Percentiles rank a stretch among this genome's conserved stretches.
phyloP scores from a whole-genome alignment of 2,329 filamentous ascomycete species.

The Arthroderma sp. region DNA sequence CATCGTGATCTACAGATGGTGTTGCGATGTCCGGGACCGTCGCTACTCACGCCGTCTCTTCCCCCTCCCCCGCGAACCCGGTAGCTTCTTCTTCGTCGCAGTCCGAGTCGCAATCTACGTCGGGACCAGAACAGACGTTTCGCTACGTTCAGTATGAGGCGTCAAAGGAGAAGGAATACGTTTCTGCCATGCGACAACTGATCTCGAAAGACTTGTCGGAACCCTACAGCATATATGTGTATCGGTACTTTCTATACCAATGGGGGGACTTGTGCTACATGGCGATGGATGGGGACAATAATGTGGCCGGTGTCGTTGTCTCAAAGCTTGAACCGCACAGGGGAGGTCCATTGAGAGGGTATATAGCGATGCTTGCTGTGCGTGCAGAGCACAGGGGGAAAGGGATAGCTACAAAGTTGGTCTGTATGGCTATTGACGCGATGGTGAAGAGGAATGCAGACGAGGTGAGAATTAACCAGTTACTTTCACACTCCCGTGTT shows the following conservation, averaged over 20 bases:
- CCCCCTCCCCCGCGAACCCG: slow-evolving; percentile 3
- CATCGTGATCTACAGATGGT: too few relatives aligned
- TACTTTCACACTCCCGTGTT: background rate
- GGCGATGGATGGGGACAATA: slow-evolving; percentile 40
- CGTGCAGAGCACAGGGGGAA: slow-evolving; percentile 63
- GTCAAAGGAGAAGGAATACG: slow-evolving; percentile 49
- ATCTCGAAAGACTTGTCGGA: slow-evolving; percentile 96
- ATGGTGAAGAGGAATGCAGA: slow-evolving; percentile 78
- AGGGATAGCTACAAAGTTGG: slow-evolving; percentile 77
- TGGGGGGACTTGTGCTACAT: slow-evolving; percentile 97
- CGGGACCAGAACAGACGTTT: slow-evolving; percentile 14
- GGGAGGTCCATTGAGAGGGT: slow-evolving; percentile 74
- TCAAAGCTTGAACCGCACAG: slow-evolving; percentile 88
- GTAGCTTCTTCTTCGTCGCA: too few relatives aligned
- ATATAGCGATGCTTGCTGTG: slow-evolving; percentile 98
- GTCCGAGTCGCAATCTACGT: slow-evolving; percentile 10
- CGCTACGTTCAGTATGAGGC: slow-evolving; percentile 48
- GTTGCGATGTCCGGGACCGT: background rate
- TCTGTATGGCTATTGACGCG: slow-evolving; percentile 78
- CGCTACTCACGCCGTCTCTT: slow-evolving; percentile 1
- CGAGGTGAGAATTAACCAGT: slow-evolving; percentile 40
- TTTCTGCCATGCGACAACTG: slow-evolving; percentile 76
- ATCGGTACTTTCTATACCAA: slow-evolving; percentile 94
- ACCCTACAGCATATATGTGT: slow-evolving; percentile 98
- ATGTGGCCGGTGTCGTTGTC: slow-evolving; percentile 76